phyloP scores from a whole-genome alignment of 2,329 filamentous ascomycete species.

The Cephalotrichum gorgonifer region DNA sequence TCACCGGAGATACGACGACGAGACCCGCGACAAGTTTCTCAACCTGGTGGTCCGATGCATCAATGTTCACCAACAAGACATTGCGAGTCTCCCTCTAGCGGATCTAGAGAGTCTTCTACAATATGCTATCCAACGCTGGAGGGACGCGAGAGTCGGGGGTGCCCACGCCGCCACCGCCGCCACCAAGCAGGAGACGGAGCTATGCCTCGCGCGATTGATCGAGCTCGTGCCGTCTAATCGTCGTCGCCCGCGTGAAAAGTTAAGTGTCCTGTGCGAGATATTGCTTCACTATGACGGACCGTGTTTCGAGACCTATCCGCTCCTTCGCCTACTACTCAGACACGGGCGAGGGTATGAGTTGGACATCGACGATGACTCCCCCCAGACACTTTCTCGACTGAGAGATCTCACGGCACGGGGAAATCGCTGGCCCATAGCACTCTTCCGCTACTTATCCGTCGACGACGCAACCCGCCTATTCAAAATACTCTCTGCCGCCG shows the following conservation, averaged over 20 bases:
- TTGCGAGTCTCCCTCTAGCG: not conserved
- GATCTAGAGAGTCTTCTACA: not conserved
- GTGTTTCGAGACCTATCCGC: slow-evolving; percentile 20
- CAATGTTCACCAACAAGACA: not conserved
- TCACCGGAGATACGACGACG: slow-evolving; percentile 2
- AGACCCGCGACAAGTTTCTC: slow-evolving; percentile 10
- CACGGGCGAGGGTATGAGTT: slow-evolving; percentile 10
- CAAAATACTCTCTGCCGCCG: not conserved
- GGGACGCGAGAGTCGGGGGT: not conserved
- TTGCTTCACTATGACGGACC: slow-evolving; percentile 11
- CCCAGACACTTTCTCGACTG: slow-evolving; percentile 4
- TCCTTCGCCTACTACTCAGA: slow-evolving; percentile 13
- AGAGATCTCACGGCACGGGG: slow-evolving; percentile 4
- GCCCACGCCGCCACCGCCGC: not conserved
- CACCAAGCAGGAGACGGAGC: not conserved
- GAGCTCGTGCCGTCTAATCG: not conserved
- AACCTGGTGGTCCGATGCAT: slow-evolving; percentile 5
- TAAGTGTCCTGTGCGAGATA: not conserved
- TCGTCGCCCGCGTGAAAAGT: not conserved
- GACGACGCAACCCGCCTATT: not conserved
- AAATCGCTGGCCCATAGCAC: slow-evolving; percentile 5
- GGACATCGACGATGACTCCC: slow-evolving; percentile 13
- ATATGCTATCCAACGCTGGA: not conserved
- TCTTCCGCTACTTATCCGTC: not conserved
- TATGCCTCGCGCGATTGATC: not conserved